phyloP scores from a whole-genome alignment of 2,329 filamentous ascomycete species.

The Fusarium haematococcum region DNA sequence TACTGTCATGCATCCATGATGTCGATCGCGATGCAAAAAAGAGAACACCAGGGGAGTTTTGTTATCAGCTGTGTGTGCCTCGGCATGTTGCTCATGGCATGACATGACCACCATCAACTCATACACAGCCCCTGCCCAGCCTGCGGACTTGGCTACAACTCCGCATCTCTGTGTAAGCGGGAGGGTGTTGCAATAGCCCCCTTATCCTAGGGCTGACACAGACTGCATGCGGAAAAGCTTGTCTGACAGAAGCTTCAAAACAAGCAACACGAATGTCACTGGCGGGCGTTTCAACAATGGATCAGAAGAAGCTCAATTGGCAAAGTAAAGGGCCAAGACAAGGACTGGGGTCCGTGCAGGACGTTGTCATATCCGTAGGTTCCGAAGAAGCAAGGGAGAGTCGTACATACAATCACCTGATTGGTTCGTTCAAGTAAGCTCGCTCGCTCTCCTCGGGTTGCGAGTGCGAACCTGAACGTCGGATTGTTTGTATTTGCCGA shows the following conservation, averaged over 20 bases:
- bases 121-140: neutral
- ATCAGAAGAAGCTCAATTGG: neutral
- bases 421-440: neutral
- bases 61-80: neutral
- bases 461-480: neutral
- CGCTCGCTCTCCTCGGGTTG: neutral
- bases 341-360: neutral
- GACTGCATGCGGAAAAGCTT: slow-evolving; percentile 23
- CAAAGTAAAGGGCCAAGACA: neutral
- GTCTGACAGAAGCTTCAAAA: slow-evolving; percentile 3
- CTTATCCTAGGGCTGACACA: slow-evolving; percentile 28
- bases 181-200: neutral
- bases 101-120: neutral
- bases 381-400: slow-evolving; percentile 10
- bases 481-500: neutral
- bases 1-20: neutral
- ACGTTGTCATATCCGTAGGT: slow-evolving; percentile 16
- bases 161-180: neutral
- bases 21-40: neutral
- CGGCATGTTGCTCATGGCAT: neutral
- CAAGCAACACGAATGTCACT: neutral
- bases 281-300: neutral
- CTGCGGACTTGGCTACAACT: neutral
- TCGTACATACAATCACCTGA: neutral
- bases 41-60: neutral